Evolutionary conservation across 768 basidiomycete genomes (phyloP).

Genomic region (Trametes sanguinea): DNA sequence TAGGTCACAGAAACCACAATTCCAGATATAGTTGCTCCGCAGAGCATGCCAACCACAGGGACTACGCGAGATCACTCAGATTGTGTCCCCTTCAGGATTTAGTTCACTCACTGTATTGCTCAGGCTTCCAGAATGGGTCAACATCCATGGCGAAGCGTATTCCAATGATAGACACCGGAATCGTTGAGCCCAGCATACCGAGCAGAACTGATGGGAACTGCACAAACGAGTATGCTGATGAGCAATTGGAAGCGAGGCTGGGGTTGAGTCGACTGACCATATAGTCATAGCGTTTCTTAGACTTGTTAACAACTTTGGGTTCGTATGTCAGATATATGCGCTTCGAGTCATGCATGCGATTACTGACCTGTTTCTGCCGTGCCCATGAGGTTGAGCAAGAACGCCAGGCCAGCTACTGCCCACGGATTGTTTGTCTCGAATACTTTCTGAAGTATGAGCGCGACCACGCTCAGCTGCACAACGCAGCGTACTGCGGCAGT

Average conservation of each 20-base stretch:
- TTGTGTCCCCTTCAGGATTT: no score
- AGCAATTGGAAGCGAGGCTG: no score
- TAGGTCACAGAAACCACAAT: conserved; percentile 71
- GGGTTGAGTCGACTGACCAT: conserved; percentile 54
- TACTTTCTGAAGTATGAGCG: conserved; percentile 65
- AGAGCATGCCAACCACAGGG: conserved; percentile 84
- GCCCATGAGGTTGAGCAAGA: conserved; percentile 77
- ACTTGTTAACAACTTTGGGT: conserved; percentile 70
- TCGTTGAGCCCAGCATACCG: conserved; percentile 73
- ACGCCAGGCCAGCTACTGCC: conserved; percentile 71
- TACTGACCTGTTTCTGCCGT: conserved; percentile 72
- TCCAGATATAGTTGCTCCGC: conserved; percentile 75
- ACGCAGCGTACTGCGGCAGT: conserved; percentile 75
- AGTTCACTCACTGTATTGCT: conserved; percentile 65
- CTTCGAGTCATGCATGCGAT: neutral
- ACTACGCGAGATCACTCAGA: conserved; percentile 43
- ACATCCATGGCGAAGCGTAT: conserved; percentile 74
- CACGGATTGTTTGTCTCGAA: conserved; percentile 76
- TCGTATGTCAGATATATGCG: neutral
- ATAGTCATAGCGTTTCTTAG: conserved; percentile 65
- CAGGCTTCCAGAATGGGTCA: conserved; percentile 81
- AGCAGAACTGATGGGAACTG: conserved; percentile 69
- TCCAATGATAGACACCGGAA: conserved; percentile 79
- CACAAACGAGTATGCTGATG: neutral
- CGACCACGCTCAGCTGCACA: conserved; percentile 76